Conservation (phyloP, 805 yeast genomes). For the Wickerhamiella brachini region DNA sequence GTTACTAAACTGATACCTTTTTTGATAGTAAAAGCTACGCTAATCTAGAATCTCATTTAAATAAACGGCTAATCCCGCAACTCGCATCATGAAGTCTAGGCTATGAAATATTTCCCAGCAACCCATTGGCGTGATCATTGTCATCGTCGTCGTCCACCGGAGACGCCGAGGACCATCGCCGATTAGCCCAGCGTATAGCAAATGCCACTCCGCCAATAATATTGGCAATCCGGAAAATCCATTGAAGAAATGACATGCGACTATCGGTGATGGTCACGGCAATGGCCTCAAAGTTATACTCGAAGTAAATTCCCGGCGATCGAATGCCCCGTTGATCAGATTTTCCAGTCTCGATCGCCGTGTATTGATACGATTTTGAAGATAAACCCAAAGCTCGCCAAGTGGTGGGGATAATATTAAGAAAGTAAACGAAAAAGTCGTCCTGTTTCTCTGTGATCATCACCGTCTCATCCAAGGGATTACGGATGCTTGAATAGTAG, state of each 20-base stretch:
- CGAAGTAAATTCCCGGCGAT: slow-evolving; percentile 69
- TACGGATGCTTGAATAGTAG: slow-evolving; percentile 70
- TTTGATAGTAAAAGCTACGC: too few species aligned
- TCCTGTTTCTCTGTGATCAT: slow-evolving; percentile 35
- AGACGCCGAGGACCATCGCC: background rate
- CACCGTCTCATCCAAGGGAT: slow-evolving; percentile 75
- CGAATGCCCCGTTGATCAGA: slow-evolving; percentile 3
- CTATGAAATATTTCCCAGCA: background rate
- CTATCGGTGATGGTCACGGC: slow-evolving; percentile 53
- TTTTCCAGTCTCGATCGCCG: slow-evolving; percentile 23
- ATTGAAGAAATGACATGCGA: slow-evolving; percentile 64
- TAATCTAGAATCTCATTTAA: too few species aligned
- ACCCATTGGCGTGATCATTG: background rate
- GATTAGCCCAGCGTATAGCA: background rate
- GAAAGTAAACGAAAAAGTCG: slow-evolving; percentile 43
- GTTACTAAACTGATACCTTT: too few species aligned
- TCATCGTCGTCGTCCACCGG: background rate
- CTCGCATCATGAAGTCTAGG: too few species aligned
- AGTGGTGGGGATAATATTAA: slow-evolving; percentile 74
- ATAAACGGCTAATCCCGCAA: too few species aligned
- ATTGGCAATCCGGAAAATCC: slow-evolving; percentile 64
- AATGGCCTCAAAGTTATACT: slow-evolving; percentile 82
- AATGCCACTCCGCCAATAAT: slow-evolving; percentile 57
- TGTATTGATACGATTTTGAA: slow-evolving; percentile 76
- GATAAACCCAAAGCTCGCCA: slow-evolving; percentile 48